phyloP scores from a whole-genome alignment of 306 rosid genomes.

The Acmispon strigosus region DNA sequence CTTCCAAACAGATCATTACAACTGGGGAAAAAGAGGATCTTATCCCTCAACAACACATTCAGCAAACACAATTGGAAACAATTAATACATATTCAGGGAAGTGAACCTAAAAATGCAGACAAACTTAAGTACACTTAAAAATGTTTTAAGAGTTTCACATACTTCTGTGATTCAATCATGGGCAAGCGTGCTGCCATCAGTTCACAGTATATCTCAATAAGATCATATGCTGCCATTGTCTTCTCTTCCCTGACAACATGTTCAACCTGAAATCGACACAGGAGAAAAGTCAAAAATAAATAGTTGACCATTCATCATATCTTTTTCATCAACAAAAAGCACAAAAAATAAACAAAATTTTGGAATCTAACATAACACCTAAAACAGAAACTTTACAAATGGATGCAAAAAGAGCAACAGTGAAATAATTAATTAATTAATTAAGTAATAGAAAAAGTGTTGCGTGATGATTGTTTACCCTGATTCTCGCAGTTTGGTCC shows the following conservation, averaged over 20 bases:
- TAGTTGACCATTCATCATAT: not conserved
- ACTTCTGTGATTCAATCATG: conserved; percentile 92
- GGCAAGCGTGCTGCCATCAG: conserved; percentile 80
- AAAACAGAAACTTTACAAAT: not conserved
- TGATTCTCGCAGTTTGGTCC: conserved; percentile 73
- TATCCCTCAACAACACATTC: not conserved
- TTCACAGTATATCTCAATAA: conserved; percentile 86
- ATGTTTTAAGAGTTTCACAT: conserved; percentile 21
- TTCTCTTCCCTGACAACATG: conserved; percentile 95
- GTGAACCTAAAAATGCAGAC: not conserved
- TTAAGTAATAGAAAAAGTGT: not conserved
- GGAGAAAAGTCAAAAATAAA: not conserved
- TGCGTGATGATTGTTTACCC: conserved; percentile 34
- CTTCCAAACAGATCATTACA: conserved; percentile 5
- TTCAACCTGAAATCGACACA: conserved; percentile 63
- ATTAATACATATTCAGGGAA: not conserved
- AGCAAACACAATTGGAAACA: not conserved
- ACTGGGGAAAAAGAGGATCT: not conserved
- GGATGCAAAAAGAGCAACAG: not conserved
- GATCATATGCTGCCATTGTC: conserved; percentile 78
- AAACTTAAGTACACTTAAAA: not conserved
- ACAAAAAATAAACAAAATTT: not conserved
- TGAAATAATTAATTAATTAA: not conserved
- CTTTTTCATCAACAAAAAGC: not conserved
- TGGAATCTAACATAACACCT: not conserved